phyloP scores from a whole-genome alignment of 441 rosid species.

The Oxalis stricta region DNA sequence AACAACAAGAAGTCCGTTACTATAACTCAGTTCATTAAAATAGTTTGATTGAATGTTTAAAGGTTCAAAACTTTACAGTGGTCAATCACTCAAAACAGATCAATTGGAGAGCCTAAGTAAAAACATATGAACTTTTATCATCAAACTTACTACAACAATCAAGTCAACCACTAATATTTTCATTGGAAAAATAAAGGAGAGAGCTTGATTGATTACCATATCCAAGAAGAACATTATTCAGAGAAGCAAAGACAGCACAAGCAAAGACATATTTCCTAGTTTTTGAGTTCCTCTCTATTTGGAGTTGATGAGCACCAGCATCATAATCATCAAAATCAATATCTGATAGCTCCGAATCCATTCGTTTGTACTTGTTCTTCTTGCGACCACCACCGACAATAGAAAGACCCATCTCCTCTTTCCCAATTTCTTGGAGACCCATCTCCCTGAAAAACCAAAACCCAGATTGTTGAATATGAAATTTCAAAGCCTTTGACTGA shows the following conservation, averaged over 20 bases:
- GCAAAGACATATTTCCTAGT: constrained; percentile 61
- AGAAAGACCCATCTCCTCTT: constrained; percentile 22
- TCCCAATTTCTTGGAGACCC: constrained; percentile 44
- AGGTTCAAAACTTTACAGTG: too few species aligned
- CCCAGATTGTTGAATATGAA: too few species aligned
- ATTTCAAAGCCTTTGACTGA: too few species aligned
- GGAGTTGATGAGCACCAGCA: constrained; percentile 19
- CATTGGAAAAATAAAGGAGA: not conserved
- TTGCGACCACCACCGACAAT: too few species aligned
- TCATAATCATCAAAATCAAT: constrained; percentile 28
- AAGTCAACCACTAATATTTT: too few species aligned
- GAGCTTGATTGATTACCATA: constrained; percentile 47
- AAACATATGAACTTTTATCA: not conserved
- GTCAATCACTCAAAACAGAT: too few species aligned
- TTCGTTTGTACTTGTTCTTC: constrained; percentile 61
- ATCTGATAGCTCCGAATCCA: constrained; percentile 43
- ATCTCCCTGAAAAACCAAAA: constrained; percentile 4
- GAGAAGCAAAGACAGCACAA: constrained; percentile 72
- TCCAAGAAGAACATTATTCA: constrained; percentile 83
- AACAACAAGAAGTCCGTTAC: too few species aligned
- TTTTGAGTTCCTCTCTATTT: constrained; percentile 21
- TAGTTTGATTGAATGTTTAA: too few species aligned
- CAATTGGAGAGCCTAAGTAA: too few species aligned
- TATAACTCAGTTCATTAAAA: too few species aligned
- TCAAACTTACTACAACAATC: not conserved